Conservation (phyloP, 495 filamentous ascomycete genomes). For the Penicillium bialowiezense region DNA sequence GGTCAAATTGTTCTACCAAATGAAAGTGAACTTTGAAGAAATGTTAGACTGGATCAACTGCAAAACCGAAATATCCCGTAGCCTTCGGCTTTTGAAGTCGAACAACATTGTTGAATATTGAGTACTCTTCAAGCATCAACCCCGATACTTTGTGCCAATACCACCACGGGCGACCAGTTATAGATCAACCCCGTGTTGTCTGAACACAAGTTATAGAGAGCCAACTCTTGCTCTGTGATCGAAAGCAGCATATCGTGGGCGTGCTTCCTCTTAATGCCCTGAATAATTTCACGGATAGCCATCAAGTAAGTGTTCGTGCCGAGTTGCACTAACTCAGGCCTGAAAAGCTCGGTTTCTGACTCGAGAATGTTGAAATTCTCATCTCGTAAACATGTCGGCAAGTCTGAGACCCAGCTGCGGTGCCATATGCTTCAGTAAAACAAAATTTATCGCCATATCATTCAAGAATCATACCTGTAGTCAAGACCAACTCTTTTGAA, state of each 20-base stretch:
- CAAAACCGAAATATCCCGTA: too few relatives aligned
- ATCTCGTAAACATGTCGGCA: constrained; percentile 1
- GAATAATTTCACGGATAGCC: constrained; percentile 9
- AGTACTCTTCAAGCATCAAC: too few relatives aligned
- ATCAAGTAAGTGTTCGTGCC: constrained; percentile 14
- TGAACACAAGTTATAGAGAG: background rate
- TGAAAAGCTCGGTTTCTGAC: background rate
- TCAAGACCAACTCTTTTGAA: constrained; percentile 7
- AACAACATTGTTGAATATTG: too few relatives aligned
- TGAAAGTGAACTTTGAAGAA: too few relatives aligned
- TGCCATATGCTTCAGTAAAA: background rate
- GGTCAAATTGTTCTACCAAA: too few relatives aligned
- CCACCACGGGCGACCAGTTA: constrained; percentile 11
- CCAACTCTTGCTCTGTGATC: background rate
- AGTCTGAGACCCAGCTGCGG: constrained; percentile 8
- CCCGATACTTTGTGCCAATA: constrained; percentile 3
- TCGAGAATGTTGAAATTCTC: constrained; percentile 2
- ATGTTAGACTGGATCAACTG: background rate
- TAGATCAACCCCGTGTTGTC: constrained; percentile 2
- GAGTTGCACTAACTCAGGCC: constrained; percentile 2
- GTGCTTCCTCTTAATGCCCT: constrained; percentile 2
- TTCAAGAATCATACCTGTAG: constrained; percentile 4
- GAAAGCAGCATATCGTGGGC: background rate
- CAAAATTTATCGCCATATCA: too few relatives aligned
- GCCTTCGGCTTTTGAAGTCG: too few relatives aligned